These are phyloP conservation scores for Heritiera fomes DNA, from an alignment of 345 rosid genomes.

Conservation along the genomic window DNA sequence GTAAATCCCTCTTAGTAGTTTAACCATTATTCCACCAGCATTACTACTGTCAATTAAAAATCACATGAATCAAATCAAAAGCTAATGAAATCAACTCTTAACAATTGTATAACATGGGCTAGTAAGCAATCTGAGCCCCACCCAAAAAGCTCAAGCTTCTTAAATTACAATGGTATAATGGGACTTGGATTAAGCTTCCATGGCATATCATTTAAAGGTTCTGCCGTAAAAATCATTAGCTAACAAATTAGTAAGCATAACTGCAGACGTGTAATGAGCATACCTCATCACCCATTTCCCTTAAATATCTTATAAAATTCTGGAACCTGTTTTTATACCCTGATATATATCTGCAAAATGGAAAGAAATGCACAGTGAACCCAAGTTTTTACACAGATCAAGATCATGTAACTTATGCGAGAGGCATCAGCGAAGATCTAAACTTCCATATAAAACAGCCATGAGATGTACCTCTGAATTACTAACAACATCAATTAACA, in stretches of 20 bases:
- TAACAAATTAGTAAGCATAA: neutral
- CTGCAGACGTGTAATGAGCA: neutral
- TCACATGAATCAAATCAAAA: conserved; percentile 5
- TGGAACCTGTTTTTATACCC: conserved; percentile 98
- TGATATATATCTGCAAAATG: conserved; percentile 79
- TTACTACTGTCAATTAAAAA: neutral
- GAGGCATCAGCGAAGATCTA: conserved; percentile 22
- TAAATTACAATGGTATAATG: neutral
- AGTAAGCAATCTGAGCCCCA: neutral
- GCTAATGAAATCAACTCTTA: neutral
- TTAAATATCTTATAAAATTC: conserved; percentile 84
- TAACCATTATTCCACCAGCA: neutral
- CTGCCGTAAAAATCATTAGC: neutral
- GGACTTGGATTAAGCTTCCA: neutral
- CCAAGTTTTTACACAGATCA: neutral
- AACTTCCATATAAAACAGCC: conserved; percentile 10
- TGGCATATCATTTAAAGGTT: neutral
- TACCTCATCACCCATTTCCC: conserved; percentile 99
- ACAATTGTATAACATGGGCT: neutral
- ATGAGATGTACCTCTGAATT: neutral
- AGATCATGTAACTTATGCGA: neutral
- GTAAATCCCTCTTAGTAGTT: neutral
- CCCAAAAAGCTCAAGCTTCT: neutral
- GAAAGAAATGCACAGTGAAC: conserved; percentile 21
- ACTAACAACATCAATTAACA: neutral